Percentiles rank a stretch among this genome's conserved stretches.
Conservation (phyloP, 2,329 filamentous ascomycete species). For the Exophiala phaeomuriformis region DNA sequence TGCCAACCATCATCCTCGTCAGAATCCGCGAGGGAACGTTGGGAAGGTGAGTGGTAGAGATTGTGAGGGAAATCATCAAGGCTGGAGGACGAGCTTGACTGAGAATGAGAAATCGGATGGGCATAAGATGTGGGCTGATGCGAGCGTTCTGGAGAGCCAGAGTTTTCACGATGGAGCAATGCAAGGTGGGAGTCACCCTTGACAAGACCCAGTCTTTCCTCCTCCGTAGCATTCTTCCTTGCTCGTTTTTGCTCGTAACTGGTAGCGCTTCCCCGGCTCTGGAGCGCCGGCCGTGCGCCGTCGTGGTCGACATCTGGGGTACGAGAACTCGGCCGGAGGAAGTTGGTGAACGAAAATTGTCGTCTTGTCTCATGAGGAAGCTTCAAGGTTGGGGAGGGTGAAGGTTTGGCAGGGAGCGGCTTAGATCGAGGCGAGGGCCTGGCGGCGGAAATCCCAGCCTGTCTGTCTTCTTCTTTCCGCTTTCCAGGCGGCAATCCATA, state of each 20-base stretch:
- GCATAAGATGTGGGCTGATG: constrained; percentile 6
- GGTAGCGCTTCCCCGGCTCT: constrained; percentile 26
- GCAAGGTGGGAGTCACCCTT: constrained; percentile 53
- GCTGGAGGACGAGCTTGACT: constrained; percentile 12
- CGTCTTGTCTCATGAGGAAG: constrained; percentile 46
- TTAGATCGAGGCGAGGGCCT: constrained; percentile 25
- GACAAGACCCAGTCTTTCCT: constrained; percentile 77
- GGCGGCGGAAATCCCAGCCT: constrained; percentile 6
- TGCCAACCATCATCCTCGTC: constrained; percentile 27
- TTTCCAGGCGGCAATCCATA: constrained; percentile 45
- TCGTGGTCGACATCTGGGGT: constrained; percentile 21
- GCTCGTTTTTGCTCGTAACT: constrained; percentile 26
- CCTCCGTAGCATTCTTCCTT: constrained; percentile 60
- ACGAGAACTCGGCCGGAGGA: constrained; percentile 55
- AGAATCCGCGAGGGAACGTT: constrained; percentile 21
- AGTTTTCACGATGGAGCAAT: constrained; percentile 22
- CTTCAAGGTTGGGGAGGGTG: constrained; percentile 16
- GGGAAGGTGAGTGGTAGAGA: constrained; percentile 15
- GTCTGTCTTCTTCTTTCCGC: constrained; percentile 36
- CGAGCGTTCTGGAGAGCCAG: constrained; percentile 18
- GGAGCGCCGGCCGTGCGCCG: constrained; percentile 16
- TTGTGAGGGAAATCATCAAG: constrained; percentile 18
- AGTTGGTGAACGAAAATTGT: constrained; percentile 87
- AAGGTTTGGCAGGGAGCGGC: constrained; percentile 21
- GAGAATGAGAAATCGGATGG: constrained; percentile 12